Evolutionary conservation across 768 basidiomycete genomes (phyloP).

Genomic region (Suillus cothurnatus): DNA sequence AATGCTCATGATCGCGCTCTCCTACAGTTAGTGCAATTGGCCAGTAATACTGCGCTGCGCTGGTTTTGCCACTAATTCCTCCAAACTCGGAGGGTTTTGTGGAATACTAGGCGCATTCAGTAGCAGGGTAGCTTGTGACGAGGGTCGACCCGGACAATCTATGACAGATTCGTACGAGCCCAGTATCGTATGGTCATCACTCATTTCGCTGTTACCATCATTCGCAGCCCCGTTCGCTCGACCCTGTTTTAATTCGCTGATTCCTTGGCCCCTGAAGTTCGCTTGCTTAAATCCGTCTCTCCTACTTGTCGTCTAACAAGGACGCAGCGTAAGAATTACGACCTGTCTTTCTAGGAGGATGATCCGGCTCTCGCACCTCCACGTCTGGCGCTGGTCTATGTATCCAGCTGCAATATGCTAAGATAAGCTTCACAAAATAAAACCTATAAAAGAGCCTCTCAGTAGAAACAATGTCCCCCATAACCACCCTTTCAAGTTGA

Average conservation of each 20-base stretch:
- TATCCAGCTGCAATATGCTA: not conserved
- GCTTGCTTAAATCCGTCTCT: not conserved
- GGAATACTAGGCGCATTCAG: not conserved
- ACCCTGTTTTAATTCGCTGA: not conserved
- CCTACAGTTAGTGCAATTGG: not conserved
- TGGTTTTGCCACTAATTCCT: not conserved
- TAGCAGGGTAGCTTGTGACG: not conserved
- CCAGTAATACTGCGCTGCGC: not conserved
- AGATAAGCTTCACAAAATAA: not conserved
- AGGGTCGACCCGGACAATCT: not conserved
- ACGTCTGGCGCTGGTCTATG: not conserved
- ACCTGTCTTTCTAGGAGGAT: not conserved
- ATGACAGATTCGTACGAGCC: not conserved
- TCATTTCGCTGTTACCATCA: not conserved
- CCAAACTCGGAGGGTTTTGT: not conserved
- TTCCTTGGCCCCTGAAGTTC: not conserved
- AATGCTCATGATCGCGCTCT: not conserved
- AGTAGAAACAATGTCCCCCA: not conserved
- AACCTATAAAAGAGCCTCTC: not conserved
- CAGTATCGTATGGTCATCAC: not conserved
- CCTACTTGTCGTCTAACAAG: not conserved
- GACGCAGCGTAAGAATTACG: not conserved
- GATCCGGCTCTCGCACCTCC: not conserved
- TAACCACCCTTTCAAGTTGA: not conserved
- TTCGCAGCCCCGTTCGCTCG: not conserved